phyloP scores from a whole-genome alignment of 2,329 filamentous ascomycete species.

The Fusarium sp. region DNA sequence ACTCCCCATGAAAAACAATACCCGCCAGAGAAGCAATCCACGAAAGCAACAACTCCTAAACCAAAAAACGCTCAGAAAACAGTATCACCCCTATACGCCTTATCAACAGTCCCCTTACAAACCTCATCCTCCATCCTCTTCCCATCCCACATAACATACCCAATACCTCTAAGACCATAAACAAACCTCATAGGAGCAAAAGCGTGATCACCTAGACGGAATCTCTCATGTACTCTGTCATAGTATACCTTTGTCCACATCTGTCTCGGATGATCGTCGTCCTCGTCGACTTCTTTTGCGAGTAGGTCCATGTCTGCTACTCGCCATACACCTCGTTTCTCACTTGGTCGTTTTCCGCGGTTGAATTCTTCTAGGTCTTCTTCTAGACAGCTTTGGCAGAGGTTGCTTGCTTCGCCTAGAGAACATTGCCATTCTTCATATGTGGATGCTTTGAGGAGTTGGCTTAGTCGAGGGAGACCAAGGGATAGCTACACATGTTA shows the following conservation, averaged over 20 bases:
- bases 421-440: constrained; percentile 34
- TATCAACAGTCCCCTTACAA: constrained; percentile 27
- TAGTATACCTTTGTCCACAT: constrained; percentile 35
- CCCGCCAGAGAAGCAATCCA: not conserved
- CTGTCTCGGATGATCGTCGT: constrained; percentile 23
- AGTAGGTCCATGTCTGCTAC: constrained; percentile 34
- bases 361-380: constrained; percentile 33
- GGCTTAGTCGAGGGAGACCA: constrained; percentile 20
- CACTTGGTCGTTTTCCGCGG: constrained; percentile 1
- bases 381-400: constrained; percentile 24
- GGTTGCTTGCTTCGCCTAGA: constrained; percentile 8
- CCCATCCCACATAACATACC: constrained; percentile 38
- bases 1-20: not conserved
- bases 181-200: constrained; percentile 34
- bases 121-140: constrained; percentile 31
- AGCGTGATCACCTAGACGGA: constrained; percentile 26
- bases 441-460: constrained; percentile 25
- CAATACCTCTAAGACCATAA: constrained; percentile 30
- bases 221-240: constrained; percentile 25
- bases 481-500: constrained; percentile 30
- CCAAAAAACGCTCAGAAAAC: constrained; percentile 14
- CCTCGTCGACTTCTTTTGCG: constrained; percentile 29
- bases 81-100: constrained; percentile 33
- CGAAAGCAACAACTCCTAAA: not conserved
- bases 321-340: constrained; percentile 15